Conservation (phyloP, 2,329 filamentous ascomycete genomes). For the Myriosclerotinia duriaeana region DNA sequence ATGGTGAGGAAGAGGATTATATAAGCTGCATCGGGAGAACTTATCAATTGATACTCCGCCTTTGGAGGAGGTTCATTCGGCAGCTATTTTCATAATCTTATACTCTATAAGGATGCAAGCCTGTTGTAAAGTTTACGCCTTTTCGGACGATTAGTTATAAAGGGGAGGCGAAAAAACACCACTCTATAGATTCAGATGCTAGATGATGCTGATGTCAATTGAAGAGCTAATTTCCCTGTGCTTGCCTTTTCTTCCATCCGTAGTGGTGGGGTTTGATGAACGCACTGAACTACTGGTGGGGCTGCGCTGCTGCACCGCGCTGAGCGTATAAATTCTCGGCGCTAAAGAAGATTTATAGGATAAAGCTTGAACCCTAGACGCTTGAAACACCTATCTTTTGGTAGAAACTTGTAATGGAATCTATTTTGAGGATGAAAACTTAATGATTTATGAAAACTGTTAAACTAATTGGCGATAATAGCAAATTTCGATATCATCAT, state of each 20-base stretch:
- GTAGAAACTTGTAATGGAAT: too few relatives aligned
- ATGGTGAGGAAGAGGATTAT: constrained; percentile 8
- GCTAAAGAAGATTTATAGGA: background rate
- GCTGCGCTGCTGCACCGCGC: constrained; percentile 21
- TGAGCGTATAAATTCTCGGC: constrained; percentile 26
- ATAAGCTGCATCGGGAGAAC: constrained; percentile 15
- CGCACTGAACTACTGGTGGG: constrained; percentile 7
- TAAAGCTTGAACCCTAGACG: constrained; percentile 22
- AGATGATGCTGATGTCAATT: constrained; percentile 11
- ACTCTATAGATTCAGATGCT: background rate
- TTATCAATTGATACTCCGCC: constrained; percentile 10
- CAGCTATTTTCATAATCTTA: constrained; percentile 3
- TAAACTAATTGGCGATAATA: background rate
- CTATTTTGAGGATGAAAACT: too few relatives aligned
- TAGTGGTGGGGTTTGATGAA: constrained; percentile 12
- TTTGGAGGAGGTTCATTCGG: constrained; percentile 14
- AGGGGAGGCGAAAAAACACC: background rate
- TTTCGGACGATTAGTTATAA: background rate
- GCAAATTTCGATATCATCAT: too few relatives aligned
- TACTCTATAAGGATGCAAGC: background rate
- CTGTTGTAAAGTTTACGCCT: background rate
- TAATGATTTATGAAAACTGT: background rate
- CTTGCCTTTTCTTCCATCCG: background rate
- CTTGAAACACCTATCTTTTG: background rate
- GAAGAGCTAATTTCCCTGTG: background rate